A percentile compares a stretch with the other conserved stretches of the same genome.
phyloP scores from a whole-genome alignment of 192 early-diverging fungal genomes.

The Coemansia sp. region DNA sequence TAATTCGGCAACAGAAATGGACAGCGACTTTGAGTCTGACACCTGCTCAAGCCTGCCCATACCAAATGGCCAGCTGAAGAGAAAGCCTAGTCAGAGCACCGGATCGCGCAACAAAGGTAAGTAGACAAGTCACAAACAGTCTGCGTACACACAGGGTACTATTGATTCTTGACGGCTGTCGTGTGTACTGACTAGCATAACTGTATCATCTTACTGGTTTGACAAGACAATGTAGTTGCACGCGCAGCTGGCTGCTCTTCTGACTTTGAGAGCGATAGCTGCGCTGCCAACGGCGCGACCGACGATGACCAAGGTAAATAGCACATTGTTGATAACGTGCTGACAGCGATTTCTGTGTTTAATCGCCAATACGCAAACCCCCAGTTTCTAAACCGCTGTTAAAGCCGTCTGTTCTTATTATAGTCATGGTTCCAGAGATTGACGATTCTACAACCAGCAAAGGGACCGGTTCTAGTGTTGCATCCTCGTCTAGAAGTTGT shows the following conservation, averaged over 20 bases:
- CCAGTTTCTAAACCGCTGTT: not conserved
- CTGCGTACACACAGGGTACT: not conserved
- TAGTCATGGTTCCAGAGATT: not conserved
- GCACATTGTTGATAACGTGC: not conserved
- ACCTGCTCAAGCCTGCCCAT: not conserved
- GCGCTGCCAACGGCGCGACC: too few species aligned
- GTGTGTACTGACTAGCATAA: not conserved
- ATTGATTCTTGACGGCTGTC: too few species aligned
- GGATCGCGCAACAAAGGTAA: conserved; percentile 28
- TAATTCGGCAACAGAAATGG: not conserved
- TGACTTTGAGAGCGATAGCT: not conserved
- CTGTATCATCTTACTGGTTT: not conserved
- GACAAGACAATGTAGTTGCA: not conserved
- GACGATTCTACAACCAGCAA: not conserved
- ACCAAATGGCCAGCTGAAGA: conserved; percentile 3
- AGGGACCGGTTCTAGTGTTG: not conserved
- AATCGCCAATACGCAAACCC: not conserved
- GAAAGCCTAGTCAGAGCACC: conserved; percentile 10
- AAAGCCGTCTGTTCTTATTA: not conserved
- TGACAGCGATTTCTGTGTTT: not conserved
- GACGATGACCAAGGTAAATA: not conserved
- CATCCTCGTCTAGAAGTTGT: not conserved
- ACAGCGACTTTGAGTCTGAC: conserved; percentile 24
- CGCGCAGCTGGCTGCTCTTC: not conserved
- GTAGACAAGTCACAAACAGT: not conserved